Conservation (phyloP, 2,329 filamentous ascomycete genomes). For the Cercospora beticola region DNA sequence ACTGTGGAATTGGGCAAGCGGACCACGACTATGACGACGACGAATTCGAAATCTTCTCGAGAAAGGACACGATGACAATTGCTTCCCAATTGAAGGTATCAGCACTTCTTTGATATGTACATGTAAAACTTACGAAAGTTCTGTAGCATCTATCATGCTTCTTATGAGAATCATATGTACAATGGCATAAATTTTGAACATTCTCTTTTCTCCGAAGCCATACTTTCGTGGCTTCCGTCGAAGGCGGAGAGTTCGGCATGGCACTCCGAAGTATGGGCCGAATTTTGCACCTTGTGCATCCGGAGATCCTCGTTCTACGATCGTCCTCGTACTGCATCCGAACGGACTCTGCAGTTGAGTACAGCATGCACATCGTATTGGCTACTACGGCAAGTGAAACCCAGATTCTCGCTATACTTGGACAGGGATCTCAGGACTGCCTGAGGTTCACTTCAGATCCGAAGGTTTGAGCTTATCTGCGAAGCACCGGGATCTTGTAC, state of each 20-base stretch:
- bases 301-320: not conserved
- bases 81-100: not conserved
- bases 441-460: not conserved
- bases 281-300: not conserved
- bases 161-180: not conserved
- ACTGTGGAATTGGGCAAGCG: conserved; percentile 1
- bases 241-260: not conserved
- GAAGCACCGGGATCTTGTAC: not conserved
- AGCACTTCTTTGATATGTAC: not conserved
- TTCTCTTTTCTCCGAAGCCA: not conserved
- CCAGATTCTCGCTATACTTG: not conserved
- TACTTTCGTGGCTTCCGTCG: not conserved
- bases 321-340: not conserved
- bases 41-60: not conserved
- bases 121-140: not conserved
- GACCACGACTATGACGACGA: conserved; percentile 2
- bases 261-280: not conserved
- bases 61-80: conserved; percentile 1
- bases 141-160: not conserved
- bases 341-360: not conserved
- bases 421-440: not conserved
- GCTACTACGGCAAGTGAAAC: not conserved
- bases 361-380: not conserved
- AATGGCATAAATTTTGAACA: not conserved
- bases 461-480: not conserved